A percentile compares a stretch with the other conserved stretches of the same genome.
Evolutionary conservation across 805 yeast genomes (phyloP).

Genomic region (Ogataea nakhonphanomensis): DNA sequence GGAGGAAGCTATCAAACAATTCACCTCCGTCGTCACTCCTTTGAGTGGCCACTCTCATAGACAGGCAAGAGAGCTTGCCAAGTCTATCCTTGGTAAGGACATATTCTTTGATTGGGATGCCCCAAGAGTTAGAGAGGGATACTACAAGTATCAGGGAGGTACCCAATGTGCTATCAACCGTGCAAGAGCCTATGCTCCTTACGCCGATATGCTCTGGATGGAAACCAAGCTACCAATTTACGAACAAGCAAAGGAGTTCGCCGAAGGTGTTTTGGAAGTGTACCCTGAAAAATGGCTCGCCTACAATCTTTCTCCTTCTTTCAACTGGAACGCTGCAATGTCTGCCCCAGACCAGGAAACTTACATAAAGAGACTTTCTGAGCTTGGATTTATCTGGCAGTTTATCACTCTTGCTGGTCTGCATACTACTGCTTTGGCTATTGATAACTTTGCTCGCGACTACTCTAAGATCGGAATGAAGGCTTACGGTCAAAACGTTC

Average conservation of each 20-base stretch:
- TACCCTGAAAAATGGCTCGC: constrained; percentile 95
- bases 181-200: constrained; percentile 93
- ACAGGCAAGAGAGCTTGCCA: constrained; percentile 77
- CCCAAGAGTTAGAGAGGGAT: constrained; percentile 94
- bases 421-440: constrained; percentile 92
- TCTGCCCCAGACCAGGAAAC: constrained; percentile 81
- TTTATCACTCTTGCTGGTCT: constrained; percentile 96
- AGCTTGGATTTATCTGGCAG: constrained; percentile 95
- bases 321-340: constrained; percentile 98
- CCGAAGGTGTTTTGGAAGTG: constrained; percentile 78
- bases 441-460: constrained; percentile 76
- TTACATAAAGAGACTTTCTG: constrained; percentile 79
- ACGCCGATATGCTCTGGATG: constrained; percentile 97
- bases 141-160: constrained; percentile 94
- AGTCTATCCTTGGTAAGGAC: constrained; percentile 73
- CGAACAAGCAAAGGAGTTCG: constrained; percentile 90
- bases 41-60: constrained; percentile 69
- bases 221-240: constrained; percentile 94
- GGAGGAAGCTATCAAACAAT: constrained; percentile 58
- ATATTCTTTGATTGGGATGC: constrained; percentile 92
- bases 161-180: constrained; percentile 97
- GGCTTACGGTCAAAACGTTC: constrained; percentile 88
- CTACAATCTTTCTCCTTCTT: constrained; percentile 93
- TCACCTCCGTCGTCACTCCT: constrained; percentile 69
- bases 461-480: constrained; percentile 86